These are phyloP conservation scores for Trichosporon ovoides DNA, from an alignment of 1,284 basidiomycete genomes.

Conservation along the genomic window DNA sequence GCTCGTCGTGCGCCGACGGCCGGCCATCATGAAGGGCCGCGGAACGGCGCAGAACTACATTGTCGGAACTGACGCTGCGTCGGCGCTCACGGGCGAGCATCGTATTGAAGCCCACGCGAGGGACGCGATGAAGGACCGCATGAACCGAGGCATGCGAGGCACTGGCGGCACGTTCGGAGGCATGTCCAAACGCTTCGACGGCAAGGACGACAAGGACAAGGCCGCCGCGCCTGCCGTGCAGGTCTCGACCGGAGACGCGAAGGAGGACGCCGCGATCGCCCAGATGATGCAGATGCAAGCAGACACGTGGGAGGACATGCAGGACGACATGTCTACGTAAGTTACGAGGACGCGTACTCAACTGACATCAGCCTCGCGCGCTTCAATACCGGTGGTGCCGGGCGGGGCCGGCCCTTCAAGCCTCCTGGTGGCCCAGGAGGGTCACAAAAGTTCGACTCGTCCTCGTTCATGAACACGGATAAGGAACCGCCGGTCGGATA, in stretches of 20 bases:
- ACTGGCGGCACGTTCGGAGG: conserved; percentile 38
- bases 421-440: conserved; percentile 33
- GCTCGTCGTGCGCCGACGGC: conserved; percentile 84
- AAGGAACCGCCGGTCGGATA: conserved; percentile 71
- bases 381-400: conserved; percentile 14
- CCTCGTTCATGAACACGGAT: conserved; percentile 19
- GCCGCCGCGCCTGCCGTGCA: conserved; percentile 22
- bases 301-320: conserved; percentile 47
- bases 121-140: conserved; percentile 43
- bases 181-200: conserved; percentile 87
- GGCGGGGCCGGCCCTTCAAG: conserved; percentile 18
- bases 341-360: conserved; percentile 8
- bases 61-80: conserved; percentile 52
- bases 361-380: conserved; percentile 16
- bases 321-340: conserved; percentile 46
- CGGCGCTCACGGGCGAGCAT: conserved; percentile 41
- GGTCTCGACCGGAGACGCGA: conserved; percentile 44
- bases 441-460: conserved; percentile 34
- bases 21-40: conserved; percentile 70
- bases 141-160: conserved; percentile 27
- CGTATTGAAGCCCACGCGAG: conserved; percentile 45
- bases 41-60: conserved; percentile 88
- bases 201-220: conserved; percentile 57
- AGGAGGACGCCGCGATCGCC: conserved; percentile 46
- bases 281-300: conserved; percentile 46